Base-by-base conservation (phyloP, 2,329 filamentous ascomycete genomes). In the Aureobasidium sp. region DNA sequence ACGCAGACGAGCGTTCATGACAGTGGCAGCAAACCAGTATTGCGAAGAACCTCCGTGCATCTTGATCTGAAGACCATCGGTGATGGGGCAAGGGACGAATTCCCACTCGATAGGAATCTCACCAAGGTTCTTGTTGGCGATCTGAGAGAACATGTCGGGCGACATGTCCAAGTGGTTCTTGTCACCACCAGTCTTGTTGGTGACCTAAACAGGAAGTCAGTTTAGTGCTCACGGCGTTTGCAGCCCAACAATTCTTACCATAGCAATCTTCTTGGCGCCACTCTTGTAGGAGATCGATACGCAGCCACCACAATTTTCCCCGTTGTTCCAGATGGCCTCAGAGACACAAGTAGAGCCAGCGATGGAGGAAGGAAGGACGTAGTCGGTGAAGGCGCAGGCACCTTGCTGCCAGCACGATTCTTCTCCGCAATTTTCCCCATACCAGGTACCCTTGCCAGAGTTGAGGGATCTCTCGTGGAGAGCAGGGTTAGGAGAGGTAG, bases 21-120 rank as follows among this genome's bases (percentile, higher is more conserved):
- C 84, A 71, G 88, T 86, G 78, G 85, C 84, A 52, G 77, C 78
- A 74, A 84, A 84, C 81, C 81, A 84, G 71, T 78, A 78, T 34
- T 72, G 69, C 5, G 78, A 81, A 3, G 79, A 78, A 27, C 80
- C 80, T 25, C 76, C 74, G 70, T 84, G 84, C 73, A 82, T 82
- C 71, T 79, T 77, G 27, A 84, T 74, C 49, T 75, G 67, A 11
- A 85, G 71, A 1, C 81, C 78, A 0, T 74, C 72, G 52, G 76
- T 76, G 68, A 84, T 81, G 47, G 78, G 79, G 67, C 82, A 84
- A 22, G 77, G 68, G 12, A 82, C 77, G 64, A 77, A 76, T 39
- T 77, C 70, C 80, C 81, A 84, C 5, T 49, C 22, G 25, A 60
- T 60, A 25, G 42, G 44, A 12, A 60, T 60, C 15, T 62, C 64